Base-by-base conservation (phyloP, 768 basidiomycete species). In the Suillus discolor region DNA sequence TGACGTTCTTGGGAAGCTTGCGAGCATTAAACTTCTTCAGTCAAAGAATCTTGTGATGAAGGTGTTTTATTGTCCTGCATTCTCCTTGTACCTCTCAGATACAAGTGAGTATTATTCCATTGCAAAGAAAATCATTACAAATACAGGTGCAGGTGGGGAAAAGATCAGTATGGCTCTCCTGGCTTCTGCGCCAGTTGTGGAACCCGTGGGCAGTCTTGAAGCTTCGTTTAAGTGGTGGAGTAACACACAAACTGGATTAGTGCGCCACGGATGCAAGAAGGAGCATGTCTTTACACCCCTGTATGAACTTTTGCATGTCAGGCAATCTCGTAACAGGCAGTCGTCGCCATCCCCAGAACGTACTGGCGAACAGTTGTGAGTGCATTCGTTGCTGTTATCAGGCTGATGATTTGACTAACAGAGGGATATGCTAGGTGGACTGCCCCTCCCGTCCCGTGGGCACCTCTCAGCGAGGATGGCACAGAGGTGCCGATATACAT, bases 31-130 rank as follows among this genome's bases (percentile, higher is more conserved):
- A 5, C 38, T 51, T 9, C 65, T 74, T 31, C 54, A 64, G 51
- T 51, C 69, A 41, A 72, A 68, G 49, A 61, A 51, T 49, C 67
- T 74, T 47, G 73, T 74, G n/a, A 73, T 71, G 1, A 66, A 67
- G 62, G 66, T 66, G 15, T 54, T 73, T 42, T 60, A 68, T 20
- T 73, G 71, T 65, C 71, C 68, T n/a, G 72, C 73, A 36, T 51
- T 47, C 28, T 68, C 69, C 57, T 63, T 71, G 66, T 73, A 62
- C 18, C 61, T 62, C 61, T 62, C 61, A 4, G 51, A 62, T 57
- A 62, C 49, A 34, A 41, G 57, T 59, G 5, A 18, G 23, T 4
- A 16, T 23, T 25, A 4, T 25, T 25, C 2, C 2, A 18, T 39
- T 8, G 23, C n/a, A 18, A 59, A 18, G 15, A 12, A 16, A 3